A percentile compares a stretch with the other conserved stretches of the same genome.
Evolutionary conservation across 441 rosid genomes (phyloP).

Genomic region (Pelargonium fulgidum): DNA sequence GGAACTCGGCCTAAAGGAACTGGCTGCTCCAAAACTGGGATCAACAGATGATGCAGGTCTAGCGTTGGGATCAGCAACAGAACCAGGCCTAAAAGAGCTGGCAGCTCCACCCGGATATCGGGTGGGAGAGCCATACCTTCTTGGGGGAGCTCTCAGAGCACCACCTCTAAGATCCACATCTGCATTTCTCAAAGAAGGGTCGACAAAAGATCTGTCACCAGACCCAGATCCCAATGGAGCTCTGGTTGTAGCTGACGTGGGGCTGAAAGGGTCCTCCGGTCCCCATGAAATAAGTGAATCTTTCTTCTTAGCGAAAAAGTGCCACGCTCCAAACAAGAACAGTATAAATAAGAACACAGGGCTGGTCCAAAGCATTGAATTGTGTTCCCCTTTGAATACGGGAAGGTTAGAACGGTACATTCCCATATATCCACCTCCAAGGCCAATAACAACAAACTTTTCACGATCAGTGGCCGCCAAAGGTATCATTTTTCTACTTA

Average conservation of each 20-base stretch:
- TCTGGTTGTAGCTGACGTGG: constrained; percentile 36
- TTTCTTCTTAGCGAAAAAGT: constrained; percentile 93
- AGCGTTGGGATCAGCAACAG: constrained; percentile 38
- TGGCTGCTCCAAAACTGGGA: constrained; percentile 49
- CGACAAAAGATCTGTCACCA: constrained; percentile 49
- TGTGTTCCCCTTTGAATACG: constrained; percentile 53
- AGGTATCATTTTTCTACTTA: constrained; percentile 37
- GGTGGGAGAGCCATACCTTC: constrained; percentile 64
- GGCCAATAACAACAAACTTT: constrained; percentile 68
- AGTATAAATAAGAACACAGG: constrained; percentile 78
- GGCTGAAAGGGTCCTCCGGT: constrained; percentile 71
- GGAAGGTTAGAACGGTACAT: constrained; percentile 77
- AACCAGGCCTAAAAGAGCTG: constrained; percentile 46
- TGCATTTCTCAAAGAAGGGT: constrained; percentile 50
- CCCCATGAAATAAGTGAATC: constrained; percentile 89
- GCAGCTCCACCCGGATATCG: constrained; percentile 54
- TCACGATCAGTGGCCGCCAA: constrained; percentile 82
- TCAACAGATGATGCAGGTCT: constrained; percentile 52
- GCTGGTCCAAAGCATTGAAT: constrained; percentile 64
- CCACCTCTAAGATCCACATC: constrained; percentile 58
- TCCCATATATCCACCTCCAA: constrained; percentile 67
- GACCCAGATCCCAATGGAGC: constrained; percentile 41
- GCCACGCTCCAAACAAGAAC: constrained; percentile 89
- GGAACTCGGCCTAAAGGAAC: constrained; percentile 48
- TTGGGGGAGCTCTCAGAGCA: constrained; percentile 40